These are phyloP conservation scores for Thelonectria discophora DNA, from an alignment of 2,329 filamentous ascomycete species.

Conservation along the genomic window DNA sequence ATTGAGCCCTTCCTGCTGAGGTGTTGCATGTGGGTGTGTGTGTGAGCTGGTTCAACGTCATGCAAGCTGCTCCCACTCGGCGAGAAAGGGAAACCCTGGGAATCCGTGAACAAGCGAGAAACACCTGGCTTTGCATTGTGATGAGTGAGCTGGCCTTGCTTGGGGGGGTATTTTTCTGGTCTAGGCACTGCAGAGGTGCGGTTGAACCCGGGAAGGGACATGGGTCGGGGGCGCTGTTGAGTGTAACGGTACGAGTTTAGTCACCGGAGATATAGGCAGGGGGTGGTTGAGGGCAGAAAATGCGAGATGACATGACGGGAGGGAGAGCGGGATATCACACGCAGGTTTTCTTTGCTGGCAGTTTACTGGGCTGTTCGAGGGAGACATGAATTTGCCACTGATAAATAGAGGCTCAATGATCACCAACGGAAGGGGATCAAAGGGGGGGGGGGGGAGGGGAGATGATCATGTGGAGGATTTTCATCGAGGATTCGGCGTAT, in stretches of 20 bases:
- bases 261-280: constrained; percentile 24
- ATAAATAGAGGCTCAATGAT: background rate
- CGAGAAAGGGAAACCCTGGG: too few species aligned
- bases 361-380: background rate
- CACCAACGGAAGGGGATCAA: background rate
- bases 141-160: constrained; percentile 10
- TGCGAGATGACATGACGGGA: constrained; percentile 14
- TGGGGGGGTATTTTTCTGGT: too few species aligned
- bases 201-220: constrained; percentile 10
- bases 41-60: constrained; percentile 21
- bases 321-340: background rate
- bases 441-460: background rate
- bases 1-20: constrained; percentile 5
- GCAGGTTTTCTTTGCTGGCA: background rate
- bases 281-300: too few species aligned
- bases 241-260: constrained; percentile 16
- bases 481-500: constrained; percentile 8
- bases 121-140: constrained; percentile 19
- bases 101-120: background rate
- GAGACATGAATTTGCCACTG: background rate
- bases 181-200: too few species aligned
- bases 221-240: constrained; percentile 14
- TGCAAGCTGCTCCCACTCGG: constrained; percentile 12
- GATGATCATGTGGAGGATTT: constrained; percentile 11
- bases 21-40: constrained; percentile 9